Percentiles rank a stretch among this genome's conserved stretches.
phyloP scores from a whole-genome alignment of 352 stramenopile species.

The Pythium chondricola region DNA sequence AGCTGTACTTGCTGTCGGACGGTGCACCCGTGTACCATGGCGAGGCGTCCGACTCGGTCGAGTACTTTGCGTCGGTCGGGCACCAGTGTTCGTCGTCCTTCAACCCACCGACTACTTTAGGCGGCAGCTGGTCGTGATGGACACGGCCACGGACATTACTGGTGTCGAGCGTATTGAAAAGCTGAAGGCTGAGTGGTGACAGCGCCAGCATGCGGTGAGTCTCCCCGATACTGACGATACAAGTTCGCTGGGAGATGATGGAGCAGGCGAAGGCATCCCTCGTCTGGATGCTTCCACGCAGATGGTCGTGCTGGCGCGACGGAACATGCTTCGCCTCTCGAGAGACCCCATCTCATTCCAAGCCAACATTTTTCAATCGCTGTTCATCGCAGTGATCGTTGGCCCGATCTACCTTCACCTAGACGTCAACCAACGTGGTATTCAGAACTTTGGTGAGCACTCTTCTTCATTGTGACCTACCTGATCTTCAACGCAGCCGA shows the following conservation, averaged over 20 bases:
- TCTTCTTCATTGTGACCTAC: too few relatives aligned
- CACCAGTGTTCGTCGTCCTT: conserved; percentile 18
- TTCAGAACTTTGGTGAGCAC: too few relatives aligned
- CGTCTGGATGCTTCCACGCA: too few relatives aligned
- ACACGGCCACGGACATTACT: conserved; percentile 4
- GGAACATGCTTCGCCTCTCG: too few relatives aligned
- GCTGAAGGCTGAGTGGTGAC: conserved; percentile 8
- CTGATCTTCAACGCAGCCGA: conserved; percentile 15
- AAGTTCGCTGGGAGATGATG: too few relatives aligned
- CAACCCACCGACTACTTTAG: conserved; percentile 31
- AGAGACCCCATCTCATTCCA: too few relatives aligned
- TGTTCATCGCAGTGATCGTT: too few relatives aligned
- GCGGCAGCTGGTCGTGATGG: conserved; percentile 8
- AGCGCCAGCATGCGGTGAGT: background rate
- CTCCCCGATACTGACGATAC: conserved; percentile 8
- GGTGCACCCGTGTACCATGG: conserved; percentile 23
- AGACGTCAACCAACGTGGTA: too few relatives aligned
- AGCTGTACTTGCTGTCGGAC: conserved; percentile 20
- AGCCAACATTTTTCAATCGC: too few relatives aligned
- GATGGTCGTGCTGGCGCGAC: too few relatives aligned
- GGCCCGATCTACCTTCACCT: too few relatives aligned
- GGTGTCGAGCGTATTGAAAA: conserved; percentile 7
- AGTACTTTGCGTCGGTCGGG: conserved; percentile 18
- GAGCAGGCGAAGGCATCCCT: too few relatives aligned
- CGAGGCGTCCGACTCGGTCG: conserved; percentile 16